Percentiles rank a stretch among this genome's conserved stretches.
phyloP scores from a whole-genome alignment of 345 rosid species.

The Lepidium sativum region DNA sequence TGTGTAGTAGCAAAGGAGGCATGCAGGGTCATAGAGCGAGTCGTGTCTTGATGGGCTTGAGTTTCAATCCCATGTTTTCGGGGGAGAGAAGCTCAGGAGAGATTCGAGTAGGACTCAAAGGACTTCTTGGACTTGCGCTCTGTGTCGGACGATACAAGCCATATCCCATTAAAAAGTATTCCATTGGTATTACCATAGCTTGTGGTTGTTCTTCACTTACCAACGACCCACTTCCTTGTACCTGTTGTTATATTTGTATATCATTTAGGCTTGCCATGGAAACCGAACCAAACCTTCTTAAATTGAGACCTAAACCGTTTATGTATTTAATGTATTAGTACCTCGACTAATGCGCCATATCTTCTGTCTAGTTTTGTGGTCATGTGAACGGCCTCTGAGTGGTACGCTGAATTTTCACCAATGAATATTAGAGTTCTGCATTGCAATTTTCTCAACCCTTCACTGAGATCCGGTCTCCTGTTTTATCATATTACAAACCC shows the following conservation, averaged over 20 bases:
- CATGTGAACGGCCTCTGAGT: conserved; percentile 79
- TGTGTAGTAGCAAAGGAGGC: background rate
- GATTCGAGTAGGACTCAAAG: conserved; percentile 71
- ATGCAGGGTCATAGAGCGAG: conserved; percentile 16
- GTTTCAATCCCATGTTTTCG: conserved; percentile 96
- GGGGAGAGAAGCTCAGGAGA: conserved; percentile 94
- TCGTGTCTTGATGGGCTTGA: conserved; percentile 89
- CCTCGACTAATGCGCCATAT: conserved; percentile 89
- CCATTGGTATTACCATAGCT: conserved; percentile 92
- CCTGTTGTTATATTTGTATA: conserved; percentile 33
- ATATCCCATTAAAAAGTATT: conserved; percentile 79
- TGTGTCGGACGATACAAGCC: conserved; percentile 66
- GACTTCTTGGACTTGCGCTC: conserved; percentile 84
- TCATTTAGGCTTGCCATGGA: background rate
- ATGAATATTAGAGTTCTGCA: conserved; percentile 83
- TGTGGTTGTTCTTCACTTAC: conserved; percentile 98
- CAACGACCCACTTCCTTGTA: conserved; percentile 89
- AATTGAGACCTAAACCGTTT: too few species aligned
- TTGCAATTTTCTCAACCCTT: conserved; percentile 57
- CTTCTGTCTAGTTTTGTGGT: conserved; percentile 73
- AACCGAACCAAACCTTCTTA: too few species aligned
- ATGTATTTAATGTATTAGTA: conserved; percentile 3
- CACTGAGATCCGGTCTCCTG: conserved; percentile 90
- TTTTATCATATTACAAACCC: background rate
- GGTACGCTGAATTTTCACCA: conserved; percentile 83